Evolutionary conservation across 2,329 filamentous ascomycete species (phyloP), one percentile per base, ranked within the genome.

Genomic region (Hypocreales sp.): DNA sequence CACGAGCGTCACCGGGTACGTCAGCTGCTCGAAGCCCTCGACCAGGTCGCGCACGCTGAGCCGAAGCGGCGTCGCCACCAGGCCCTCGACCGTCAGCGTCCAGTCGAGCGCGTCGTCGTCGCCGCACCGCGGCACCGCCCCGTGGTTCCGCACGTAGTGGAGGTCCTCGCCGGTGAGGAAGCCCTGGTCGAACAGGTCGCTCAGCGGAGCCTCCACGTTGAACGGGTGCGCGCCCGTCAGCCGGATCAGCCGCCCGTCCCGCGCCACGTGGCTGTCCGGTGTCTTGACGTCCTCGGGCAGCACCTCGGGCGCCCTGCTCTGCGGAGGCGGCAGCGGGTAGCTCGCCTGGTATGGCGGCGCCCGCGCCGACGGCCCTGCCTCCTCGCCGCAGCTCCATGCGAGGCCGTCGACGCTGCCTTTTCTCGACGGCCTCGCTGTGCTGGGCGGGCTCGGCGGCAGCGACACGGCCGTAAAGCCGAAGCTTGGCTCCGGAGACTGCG

Each of bases 61-160:
- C 10, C 57, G 75, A 19, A 92, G 53, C 0, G 84, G 82, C 3
- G 73, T 72, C 31, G 83, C 71, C 4, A 93, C 84, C 35, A 93
- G 56, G 48, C 84, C 86, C 53, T 92, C 81, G 15, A 94, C 64
- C 1, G 71, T 72, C 31, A 93, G 79, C 30, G 81, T 70, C 86
- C 86, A 94, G 40, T 78, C 67, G 22, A 74, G 65, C 31, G 82
- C 72, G 4, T 80, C 72, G 15, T 69, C 59, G 36, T 92, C 80
- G 7, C 65, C 60, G 12, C 90, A 79, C 30, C 68, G 58, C 1
- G 84, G 86, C 7, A 93, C 84, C 0, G 72, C 59, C 10, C 86
- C 86, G 57, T 94, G 86, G 43, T 93, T 94, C 20, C 86, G 64
- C 7, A 94, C 86, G 48, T 92, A 94, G 53, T 92, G 90, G 2